Evolutionary conservation across 768 basidiomycete species (phyloP), one percentile per base, ranked within the genome.

Genomic region (Auricularia heimuer): DNA sequence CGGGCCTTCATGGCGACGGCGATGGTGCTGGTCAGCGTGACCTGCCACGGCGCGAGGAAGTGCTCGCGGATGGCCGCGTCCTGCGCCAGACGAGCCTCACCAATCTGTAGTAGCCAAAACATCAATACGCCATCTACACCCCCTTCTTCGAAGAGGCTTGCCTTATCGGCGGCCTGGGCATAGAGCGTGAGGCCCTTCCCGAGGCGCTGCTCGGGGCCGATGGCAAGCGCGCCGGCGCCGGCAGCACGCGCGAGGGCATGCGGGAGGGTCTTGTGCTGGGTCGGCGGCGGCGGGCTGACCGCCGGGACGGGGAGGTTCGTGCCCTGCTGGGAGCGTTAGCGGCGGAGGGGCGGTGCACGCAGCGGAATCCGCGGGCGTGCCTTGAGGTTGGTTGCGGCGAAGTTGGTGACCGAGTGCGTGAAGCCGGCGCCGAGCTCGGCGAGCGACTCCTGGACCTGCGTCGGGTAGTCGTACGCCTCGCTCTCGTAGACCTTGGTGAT

Each of bases 211-310:
- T 84, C 82, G 1, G 79, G 76, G 33, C 78, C 80, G 4, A 79
- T 75, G 34, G 80, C 79, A 3, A 79, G 73, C 1, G 79, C 77
- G 2, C 69, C 90, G 8, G 77, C 72, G 44, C 84, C 82, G 0
- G 94, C 85, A 0, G 95, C 88, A 62, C 97, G 89, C 21, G 87
- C 82, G 63, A 98, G 84, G 0, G 97, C 96, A 70, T 98, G 97
- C 0, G 97, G 92, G 63, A 98, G 88, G 0, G 97, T 98, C 85
- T 98, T 98, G 80, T 94, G 94, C 70, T 88, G 88, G 34, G 78
- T 72, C 2, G 79, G 76, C 29, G 84, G 81, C 1, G 84, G 79
- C 0, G 85, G 75, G 54, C 84, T 71, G 21, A 87, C 84, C 3
- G 83, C 76, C 18, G 92, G 91, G 2, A 84, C 80, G 56, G 94